Evolutionary conservation across 2,329 filamentous ascomycete species (phyloP), one percentile per base, ranked within the genome.

Genomic region (Neocatenulostroma microsporum): DNA sequence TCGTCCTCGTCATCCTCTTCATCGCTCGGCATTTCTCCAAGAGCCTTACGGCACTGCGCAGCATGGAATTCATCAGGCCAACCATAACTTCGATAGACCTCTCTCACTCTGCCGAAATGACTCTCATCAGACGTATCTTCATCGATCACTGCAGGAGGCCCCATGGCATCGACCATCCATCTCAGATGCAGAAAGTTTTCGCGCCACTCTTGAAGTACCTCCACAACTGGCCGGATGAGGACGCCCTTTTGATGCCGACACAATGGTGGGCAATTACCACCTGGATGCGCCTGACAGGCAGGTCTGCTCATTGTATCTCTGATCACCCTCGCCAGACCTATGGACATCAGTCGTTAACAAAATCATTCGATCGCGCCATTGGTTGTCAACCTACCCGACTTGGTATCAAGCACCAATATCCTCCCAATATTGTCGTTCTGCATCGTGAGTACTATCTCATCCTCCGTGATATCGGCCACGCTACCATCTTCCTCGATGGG

Each of bases 401-500:
- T 20, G 9, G 29, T 31, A 15, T 31, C 29, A 15, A 31, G 14
- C 20, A 31, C 15, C 9, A 31, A 18, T 20, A 31, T 31, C 17
- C 9, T 20, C 10, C 29, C 29, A 11, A 31, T 9, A 15, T 20
- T 18, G 13, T 31, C 15, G 18, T 31, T 31, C 17, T 31, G 29
- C 29, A 31, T 20, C 29, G 29, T 31, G 8, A 31, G 11, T 20
- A 7, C 29, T 9, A 31, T 17, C 15, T 31, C 29, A 5, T 31
- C 13, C 15, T 31, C 29, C 29, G 14, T 31, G 13, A 31, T 20
- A 15, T 31, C 29, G 13, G 29, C 29, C 9, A 9, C 9, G 8
- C 29, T 9, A 20, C 29, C n/a, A 28, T 28, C 7, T 28, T 31
- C 29, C 29, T 31, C 29, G 7, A 7, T 28, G 26, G 26, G 29